These are phyloP conservation scores for Fusarium newnesense DNA, from an alignment of 2,329 filamentous ascomycete species.

Conservation along the genomic window DNA sequence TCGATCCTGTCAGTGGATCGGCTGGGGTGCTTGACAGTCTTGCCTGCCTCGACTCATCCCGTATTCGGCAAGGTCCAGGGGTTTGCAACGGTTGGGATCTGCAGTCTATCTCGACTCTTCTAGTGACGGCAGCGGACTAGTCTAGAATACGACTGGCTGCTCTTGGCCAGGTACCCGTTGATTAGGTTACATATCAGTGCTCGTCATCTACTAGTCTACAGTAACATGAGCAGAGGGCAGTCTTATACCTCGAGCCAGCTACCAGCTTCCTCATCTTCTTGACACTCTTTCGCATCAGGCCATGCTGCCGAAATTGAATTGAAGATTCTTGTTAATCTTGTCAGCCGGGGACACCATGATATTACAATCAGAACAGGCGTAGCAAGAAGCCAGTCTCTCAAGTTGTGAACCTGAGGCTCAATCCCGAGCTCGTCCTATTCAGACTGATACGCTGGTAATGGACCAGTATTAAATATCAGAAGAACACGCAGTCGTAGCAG, in stretches of 20 bases:
- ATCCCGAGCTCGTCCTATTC: fast-evolving
- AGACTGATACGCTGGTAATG: not conserved
- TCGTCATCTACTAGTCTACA: not conserved
- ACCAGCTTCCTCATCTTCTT: fast-evolving
- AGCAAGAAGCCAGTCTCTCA: too few relatives aligned
- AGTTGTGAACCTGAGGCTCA: too few relatives aligned
- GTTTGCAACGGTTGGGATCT: not conserved
- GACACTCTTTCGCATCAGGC: fast-evolving
- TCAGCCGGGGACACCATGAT: fast-evolving
- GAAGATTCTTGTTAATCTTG: fast-evolving
- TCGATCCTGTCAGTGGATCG: fast-evolving
- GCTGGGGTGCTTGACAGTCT: too few relatives aligned
- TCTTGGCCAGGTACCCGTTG: not conserved
- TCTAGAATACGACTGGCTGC: fast-evolving
- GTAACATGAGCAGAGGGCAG: fast-evolving
- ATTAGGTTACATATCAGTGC: not conserved
- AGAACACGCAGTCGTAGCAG: not conserved
- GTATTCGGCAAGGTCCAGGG: not conserved
- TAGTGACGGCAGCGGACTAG: not conserved
- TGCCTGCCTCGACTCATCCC: too few relatives aligned
- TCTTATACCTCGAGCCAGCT: not conserved
- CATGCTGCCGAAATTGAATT: fast-evolving
- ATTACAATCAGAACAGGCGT: too few relatives aligned
- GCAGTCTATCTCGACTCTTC: not conserved
- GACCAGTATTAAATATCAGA: not conserved